Evolutionary conservation across 1,284 basidiomycete genomes (phyloP), one percentile per base, ranked within the genome.

Genomic region (Blastosporella zonata): DNA sequence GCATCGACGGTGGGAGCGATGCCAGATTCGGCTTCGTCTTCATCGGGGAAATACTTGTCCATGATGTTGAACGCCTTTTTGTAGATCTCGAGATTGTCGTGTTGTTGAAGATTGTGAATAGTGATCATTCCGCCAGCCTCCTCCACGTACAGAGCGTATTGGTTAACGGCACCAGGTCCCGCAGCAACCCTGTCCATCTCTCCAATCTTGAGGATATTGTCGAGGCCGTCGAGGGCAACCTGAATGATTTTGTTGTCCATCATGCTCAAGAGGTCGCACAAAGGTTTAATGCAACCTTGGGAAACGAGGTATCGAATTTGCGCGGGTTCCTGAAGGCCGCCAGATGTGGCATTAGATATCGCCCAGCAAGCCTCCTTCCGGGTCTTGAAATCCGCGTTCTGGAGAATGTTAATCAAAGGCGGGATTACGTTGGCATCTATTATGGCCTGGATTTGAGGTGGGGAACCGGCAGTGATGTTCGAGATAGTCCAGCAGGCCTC

Each of bases 171-270:
- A 41, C 92, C 91, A 36, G 90, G 86, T 18, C 92, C 93, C 22
- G 78, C 79, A 31, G 86, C 81, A 61, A 87, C 79, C 73, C 90
- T 97, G 72, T 99, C 97, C 67, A 90, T 85, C 73, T 99, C 96
- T 41, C 97, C 97, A 55, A 99, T 91, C 74, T 97, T 98, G 60
- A 99, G 76, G 60, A 99, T 95, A 72, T 99, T 99, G 72, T 99
- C 97, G 43, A 99, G 79, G 49, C 97, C 97, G 66, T 99, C 96
- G 37, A 99, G 83, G 18, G 89, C 89, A 39, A 97, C 93, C 73
- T 99, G 97, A 61, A 99, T 99, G 63, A 99, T 97, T 77, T 99
- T 99, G 82, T 99, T 99, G 75, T 99, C 97, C 91, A 98, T 95
- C 74, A 93, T 95, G 38, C 85, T 88, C 47, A 99, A 78, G 37